Evolutionary conservation across 345 rosid genomes (phyloP).

Genomic region (Hypericum androsaemum): DNA sequence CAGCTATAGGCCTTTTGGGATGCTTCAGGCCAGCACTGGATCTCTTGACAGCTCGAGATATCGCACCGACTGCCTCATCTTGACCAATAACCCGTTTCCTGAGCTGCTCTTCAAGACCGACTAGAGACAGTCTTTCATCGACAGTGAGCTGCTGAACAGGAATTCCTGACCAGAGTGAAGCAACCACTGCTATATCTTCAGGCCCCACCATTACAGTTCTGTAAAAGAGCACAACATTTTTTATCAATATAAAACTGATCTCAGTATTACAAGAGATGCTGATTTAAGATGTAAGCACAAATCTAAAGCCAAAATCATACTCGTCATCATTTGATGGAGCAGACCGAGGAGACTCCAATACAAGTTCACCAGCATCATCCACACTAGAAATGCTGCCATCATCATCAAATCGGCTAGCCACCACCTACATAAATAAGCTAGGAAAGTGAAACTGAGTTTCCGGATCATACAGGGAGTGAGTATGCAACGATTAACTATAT

Average conservation of each 20-base stretch:
- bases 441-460: conserved; percentile 10
- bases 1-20: conserved; percentile 86
- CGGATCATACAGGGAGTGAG: conserved; percentile 12
- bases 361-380: conserved; percentile 37
- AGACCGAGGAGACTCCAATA: conserved; percentile 41
- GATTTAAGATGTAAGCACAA: conserved; percentile 7
- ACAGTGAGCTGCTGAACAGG: conserved; percentile 96
- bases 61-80: conserved; percentile 85
- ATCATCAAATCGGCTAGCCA: conserved; percentile 41
- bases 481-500: conserved; percentile 3
- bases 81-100: conserved; percentile 80
- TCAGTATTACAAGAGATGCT: conserved; percentile 3
- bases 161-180: conserved; percentile 94
- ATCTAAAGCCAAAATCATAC: conserved; percentile 34
- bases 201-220: conserved; percentile 72
- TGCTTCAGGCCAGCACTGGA: conserved; percentile 84
- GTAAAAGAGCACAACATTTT: conserved; percentile 23
- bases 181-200: conserved; percentile 89
- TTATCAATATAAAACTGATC: conserved; percentile 3
- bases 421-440: conserved; percentile 36
- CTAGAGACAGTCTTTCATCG: conserved; percentile 68
- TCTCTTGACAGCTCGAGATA: conserved; percentile 94
- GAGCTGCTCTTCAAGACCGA: conserved; percentile 75
- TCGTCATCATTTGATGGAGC: conserved; percentile 41
- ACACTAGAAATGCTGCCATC: conserved; percentile 30